Conservation (phyloP, 1,139 yeast genomes). For the Ogataea hybrid region DNA sequence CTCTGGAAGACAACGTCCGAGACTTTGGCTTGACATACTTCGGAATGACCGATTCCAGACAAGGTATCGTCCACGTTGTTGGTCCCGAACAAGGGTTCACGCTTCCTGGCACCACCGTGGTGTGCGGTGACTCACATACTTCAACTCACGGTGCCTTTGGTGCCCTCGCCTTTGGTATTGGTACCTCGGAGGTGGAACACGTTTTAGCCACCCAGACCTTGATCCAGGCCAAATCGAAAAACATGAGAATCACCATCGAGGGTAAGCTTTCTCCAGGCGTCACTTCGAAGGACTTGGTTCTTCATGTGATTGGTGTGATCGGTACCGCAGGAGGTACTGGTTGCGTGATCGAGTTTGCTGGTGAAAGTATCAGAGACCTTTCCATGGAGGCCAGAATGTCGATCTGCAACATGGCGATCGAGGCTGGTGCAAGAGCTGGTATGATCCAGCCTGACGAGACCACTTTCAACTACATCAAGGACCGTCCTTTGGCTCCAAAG, state of each 20-base stretch:
- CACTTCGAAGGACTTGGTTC: slow-evolving; percentile 90
- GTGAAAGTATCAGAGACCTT: slow-evolving; percentile 83
- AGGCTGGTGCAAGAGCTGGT: slow-evolving; percentile 99
- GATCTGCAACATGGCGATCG: slow-evolving; percentile 97
- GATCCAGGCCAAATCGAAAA: slow-evolving; percentile 91
- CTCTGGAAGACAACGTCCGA: slow-evolving; percentile 89
- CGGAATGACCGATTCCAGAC: slow-evolving; percentile 92
- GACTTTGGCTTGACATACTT: slow-evolving; percentile 87
- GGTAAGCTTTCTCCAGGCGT: slow-evolving; percentile 86
- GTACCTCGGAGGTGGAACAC: slow-evolving; percentile 98
- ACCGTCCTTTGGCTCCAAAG: slow-evolving; percentile 91
- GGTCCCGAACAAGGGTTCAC: slow-evolving; percentile 99
- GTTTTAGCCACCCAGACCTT: slow-evolving; percentile 96
- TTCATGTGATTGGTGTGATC: slow-evolving; percentile 92
- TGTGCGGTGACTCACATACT: slow-evolving; percentile 98
- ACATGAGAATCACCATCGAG: slow-evolving; percentile 84
- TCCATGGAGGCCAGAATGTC: slow-evolving; percentile 99
- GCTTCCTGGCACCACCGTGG: slow-evolving; percentile 96
- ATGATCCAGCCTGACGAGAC: slow-evolving; percentile 94
- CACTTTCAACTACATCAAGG: slow-evolving; percentile 85
- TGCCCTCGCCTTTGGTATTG: slow-evolving; percentile 96
- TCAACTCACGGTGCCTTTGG: slow-evolving; percentile 99
- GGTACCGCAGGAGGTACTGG: slow-evolving; percentile 99
- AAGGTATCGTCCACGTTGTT: slow-evolving; percentile 96
- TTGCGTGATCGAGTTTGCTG: slow-evolving; percentile 93